Base-by-base conservation (phyloP, 202 grass and related monocot species). In the Schoenoplectus triqueter region DNA sequence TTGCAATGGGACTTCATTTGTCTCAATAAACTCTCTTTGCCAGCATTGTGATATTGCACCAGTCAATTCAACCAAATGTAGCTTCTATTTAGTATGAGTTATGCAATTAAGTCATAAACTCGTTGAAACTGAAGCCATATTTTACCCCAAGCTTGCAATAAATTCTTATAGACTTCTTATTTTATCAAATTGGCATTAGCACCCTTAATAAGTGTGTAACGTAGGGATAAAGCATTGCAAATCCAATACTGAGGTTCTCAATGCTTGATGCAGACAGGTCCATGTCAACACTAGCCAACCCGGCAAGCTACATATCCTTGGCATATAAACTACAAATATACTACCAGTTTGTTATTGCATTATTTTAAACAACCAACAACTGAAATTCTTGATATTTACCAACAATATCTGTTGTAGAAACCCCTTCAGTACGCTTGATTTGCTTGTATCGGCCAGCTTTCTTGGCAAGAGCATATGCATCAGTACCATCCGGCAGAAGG, bases 381-480 rank as follows among this genome's bases (percentile, higher is more conserved):
- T 61, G 52, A 61, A 78, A 55, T 61, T 61, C 3, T 19, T 40
- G 62, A 19, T 6, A 66, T 17, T 80, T 93, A 98, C 95, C 95
- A 88, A 98, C 92, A 69, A 98, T 95, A 51, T 98, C 91, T 57
- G 95, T 98, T 22, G 92, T 98, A 7, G 92, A 98, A 61, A 98
- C 92, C 69, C 95, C 95, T 69, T 98, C 91, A 0, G 95, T 95
- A 77, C 95, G 88, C 87, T 98, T 95, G 84, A 98, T 98, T 78
- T 98, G 95, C 78, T 98, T 98, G 64, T 95, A 98, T 18, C 95
- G 91, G 9, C 91, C 88, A 81, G 93, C 95, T 86, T 94, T 98
- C 91, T 95, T 95, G 71, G 95, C 91, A 82, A 98, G 93, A 69
- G 95, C 93, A 88, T 98, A 98, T n/a, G 95, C 95, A 63, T 95